Base-by-base conservation (phyloP, 2,329 filamentous ascomycete genomes). In the Nannizzia gypsea region DNA sequence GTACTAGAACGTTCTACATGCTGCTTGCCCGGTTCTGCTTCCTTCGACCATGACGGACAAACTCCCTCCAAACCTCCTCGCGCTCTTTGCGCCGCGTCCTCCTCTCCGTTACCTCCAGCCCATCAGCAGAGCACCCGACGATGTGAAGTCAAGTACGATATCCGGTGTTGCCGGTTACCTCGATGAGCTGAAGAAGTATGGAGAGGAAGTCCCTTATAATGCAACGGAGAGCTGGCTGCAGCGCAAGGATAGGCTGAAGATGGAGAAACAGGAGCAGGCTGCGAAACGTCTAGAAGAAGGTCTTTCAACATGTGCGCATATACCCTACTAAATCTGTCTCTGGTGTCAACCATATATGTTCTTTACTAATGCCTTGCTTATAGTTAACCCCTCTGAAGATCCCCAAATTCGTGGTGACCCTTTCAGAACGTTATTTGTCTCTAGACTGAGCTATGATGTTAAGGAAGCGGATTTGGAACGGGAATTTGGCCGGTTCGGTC, bases 161-260 rank as follows among this genome's bases (percentile, higher is more conserved):
- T 78, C 79, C 22, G 89, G 90, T 58, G 72, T 97, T 61, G 89
- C 85, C 22, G 81, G 84, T 56, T 96, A 83, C 69, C 78, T 97
- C 22, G 81, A 85, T 17, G 84, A 85, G 24, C 77, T 95, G 40
- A 78, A 86, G 62, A 83, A 88, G 58, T 92, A 95, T 76, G 88
- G 88, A 71, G 83, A 90, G 66, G 85, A 85, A 8, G 86, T 90
- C 65, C 80, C 81, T 5, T 95, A 90, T 69, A 77, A 83, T 59
- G 86, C 90, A 3, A 95, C 90, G 0, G 93, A 97, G 76, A 95
- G 90, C 73, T 96, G 90, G 90, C 80, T 96, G 67, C 85, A 97
- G 76, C 82, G 82, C 68, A 88, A 89, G 76, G 89, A 95, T 74
- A 86, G 91, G 64, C 83, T 89, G 72, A 90, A 88, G 78, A 72